Evolutionary conservation across 192 early-diverging fungal species (phyloP).

Genomic region (Coemansia sp.): DNA sequence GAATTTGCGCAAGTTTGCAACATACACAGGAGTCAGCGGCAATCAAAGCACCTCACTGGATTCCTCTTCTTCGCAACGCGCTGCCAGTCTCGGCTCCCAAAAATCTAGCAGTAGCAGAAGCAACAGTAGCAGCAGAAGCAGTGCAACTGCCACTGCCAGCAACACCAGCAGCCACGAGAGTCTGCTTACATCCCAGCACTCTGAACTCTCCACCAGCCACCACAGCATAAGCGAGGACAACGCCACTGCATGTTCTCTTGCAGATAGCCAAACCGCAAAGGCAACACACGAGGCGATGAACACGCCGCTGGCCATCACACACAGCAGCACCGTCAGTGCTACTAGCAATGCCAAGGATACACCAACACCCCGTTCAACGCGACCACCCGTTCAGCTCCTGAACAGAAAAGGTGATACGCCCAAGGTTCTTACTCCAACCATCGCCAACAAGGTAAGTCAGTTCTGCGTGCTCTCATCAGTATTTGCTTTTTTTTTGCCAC

Average conservation of each 20-base stretch:
- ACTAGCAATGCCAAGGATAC: not conserved
- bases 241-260: not conserved
- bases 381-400: conserved; percentile 32
- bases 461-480: not conserved
- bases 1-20: conserved; percentile 31
- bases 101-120: not conserved
- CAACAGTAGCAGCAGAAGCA: not conserved
- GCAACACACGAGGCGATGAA: conserved; percentile 34
- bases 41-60: not conserved
- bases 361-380: not conserved
- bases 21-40: not conserved
- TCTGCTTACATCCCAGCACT: conserved; percentile 10
- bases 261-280: conserved; percentile 11
- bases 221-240: not conserved
- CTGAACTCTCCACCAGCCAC: not conserved
- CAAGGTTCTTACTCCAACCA: conserved; percentile 42
- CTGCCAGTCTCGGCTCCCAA: not conserved
- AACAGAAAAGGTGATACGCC: conserved; percentile 36
- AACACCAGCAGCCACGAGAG: conserved; percentile 10
- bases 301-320: conserved; percentile 18
- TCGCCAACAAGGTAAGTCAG: conserved; percentile 14
- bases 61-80: not conserved
- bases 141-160: not conserved
- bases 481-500: no score
- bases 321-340: not conserved